Percentiles rank a stretch among this genome's conserved stretches.
phyloP scores from a whole-genome alignment of 1,284 basidiomycete genomes.

The Pseudozyma sp. region DNA sequence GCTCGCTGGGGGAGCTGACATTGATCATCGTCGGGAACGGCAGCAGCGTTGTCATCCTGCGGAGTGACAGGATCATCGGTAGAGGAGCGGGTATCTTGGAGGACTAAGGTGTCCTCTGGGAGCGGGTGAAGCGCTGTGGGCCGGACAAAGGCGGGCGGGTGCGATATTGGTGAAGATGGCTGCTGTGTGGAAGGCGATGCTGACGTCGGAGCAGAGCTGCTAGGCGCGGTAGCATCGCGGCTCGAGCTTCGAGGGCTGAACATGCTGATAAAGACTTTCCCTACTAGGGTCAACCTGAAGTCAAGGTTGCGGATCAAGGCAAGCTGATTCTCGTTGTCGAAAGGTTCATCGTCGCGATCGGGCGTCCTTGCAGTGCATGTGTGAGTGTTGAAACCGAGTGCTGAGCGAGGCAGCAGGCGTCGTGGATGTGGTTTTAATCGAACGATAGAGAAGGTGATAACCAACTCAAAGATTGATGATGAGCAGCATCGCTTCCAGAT shows the following conservation, averaged over 20 bases:
- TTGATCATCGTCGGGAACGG: background rate
- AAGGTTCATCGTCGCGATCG: background rate
- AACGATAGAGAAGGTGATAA: no score
- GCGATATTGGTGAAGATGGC: slow-evolving; percentile 10
- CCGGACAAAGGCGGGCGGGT: slow-evolving; percentile 6
- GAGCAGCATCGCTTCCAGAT: no score
- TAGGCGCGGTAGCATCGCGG: background rate
- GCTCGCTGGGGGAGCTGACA: slow-evolving; percentile 20
- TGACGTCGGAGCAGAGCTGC: slow-evolving; percentile 2
- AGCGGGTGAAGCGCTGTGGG: slow-evolving; percentile 42
- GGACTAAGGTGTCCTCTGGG: slow-evolving; percentile 25
- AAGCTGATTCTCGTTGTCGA: background rate
- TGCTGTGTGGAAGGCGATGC: slow-evolving; percentile 4
- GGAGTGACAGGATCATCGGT: slow-evolving; percentile 6
- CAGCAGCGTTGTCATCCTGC: background rate
- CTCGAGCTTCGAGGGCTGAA: background rate
- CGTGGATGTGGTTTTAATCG: no score
- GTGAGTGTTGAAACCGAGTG: no score
- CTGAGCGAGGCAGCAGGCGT: no score
- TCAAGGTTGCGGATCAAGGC: no score
- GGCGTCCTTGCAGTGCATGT: no score
- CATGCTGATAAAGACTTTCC: background rate
- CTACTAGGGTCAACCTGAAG: no score
- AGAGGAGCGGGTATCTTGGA: slow-evolving; percentile 41
- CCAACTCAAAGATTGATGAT: no score